Conservation (phyloP, 2,329 filamentous ascomycete genomes). For the Ilyonectria robusta region DNA sequence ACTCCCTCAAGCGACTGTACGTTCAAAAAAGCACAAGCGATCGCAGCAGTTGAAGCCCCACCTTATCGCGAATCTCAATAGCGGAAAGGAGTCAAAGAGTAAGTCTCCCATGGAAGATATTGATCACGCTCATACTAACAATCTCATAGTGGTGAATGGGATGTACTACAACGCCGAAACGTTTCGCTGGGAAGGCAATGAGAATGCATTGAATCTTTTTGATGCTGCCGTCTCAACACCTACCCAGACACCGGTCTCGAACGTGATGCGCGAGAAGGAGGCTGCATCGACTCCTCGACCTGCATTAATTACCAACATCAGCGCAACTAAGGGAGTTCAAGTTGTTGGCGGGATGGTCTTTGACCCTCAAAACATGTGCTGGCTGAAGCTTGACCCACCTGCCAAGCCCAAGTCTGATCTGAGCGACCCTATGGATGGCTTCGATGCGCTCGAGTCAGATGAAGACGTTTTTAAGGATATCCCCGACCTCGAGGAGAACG, state of each 20-base stretch:
- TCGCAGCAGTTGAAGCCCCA: constrained; percentile 83
- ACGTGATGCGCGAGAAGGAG: constrained; percentile 70
- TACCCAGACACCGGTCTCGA: constrained; percentile 58
- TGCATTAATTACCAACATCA: constrained; percentile 93
- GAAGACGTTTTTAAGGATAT: constrained; percentile 96
- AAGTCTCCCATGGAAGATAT: constrained; percentile 52
- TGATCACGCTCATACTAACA: constrained; percentile 49
- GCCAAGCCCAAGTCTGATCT: constrained; percentile 63
- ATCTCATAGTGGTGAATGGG: constrained; percentile 81
- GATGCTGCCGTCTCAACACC: constrained; percentile 73
- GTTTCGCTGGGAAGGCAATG: constrained; percentile 96
- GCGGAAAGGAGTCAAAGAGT: constrained; percentile 85
- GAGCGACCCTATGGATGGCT: constrained; percentile 72
- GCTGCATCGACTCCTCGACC: constrained; percentile 71
- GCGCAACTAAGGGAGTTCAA: constrained; percentile 86
- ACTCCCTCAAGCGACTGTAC: constrained; percentile 58
- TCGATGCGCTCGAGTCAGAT: constrained; percentile 84
- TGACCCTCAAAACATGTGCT: constrained; percentile 97
- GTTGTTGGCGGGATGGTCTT: constrained; percentile 99
- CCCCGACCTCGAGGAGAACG: constrained; percentile 86
- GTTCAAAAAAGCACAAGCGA: constrained; percentile 71
- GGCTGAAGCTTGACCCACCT: constrained; percentile 82
- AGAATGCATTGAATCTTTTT: constrained; percentile 85
- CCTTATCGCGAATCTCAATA: constrained; percentile 87
- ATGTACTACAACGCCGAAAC: constrained; percentile 95